Evolutionary conservation across 202 grass and related monocot genomes (phyloP).

Genomic region (Bolboschoenoplectus hybrid): DNA sequence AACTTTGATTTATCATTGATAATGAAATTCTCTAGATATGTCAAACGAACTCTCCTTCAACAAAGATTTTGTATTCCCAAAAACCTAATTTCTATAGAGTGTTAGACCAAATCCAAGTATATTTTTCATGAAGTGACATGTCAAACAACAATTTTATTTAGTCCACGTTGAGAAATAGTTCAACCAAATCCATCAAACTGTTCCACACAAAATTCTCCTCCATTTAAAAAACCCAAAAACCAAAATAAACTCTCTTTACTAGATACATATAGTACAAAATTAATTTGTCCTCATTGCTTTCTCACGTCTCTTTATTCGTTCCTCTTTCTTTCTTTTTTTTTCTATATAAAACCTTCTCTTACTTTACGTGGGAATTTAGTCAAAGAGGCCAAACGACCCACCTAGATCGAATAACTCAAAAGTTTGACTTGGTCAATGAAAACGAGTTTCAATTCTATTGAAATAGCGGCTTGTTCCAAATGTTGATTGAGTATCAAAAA

Average conservation of each 20-base stretch:
- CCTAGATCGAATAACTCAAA: background rate
- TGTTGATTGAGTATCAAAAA: too few relatives aligned
- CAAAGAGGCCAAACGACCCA: constrained; percentile 4
- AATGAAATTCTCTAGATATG: too few relatives aligned
- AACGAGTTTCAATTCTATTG: background rate
- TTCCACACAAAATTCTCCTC: background rate
- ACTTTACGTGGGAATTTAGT: background rate
- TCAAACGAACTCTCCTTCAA: too few relatives aligned
- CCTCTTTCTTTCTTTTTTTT: too few relatives aligned
- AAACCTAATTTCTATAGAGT: too few relatives aligned
- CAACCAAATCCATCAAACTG: background rate
- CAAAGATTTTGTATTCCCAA: too few relatives aligned
- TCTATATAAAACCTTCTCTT: background rate
- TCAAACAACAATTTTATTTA: too few relatives aligned
- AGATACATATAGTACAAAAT: constrained; percentile 1
- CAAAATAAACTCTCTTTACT: background rate
- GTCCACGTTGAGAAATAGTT: background rate
- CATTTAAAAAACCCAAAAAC: background rate
- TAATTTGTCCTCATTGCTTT: constrained; percentile 22
- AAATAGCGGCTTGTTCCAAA: background rate
- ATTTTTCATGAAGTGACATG: too few relatives aligned
- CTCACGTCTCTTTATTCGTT: background rate
- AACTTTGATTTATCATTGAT: too few relatives aligned
- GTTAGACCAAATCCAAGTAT: too few relatives aligned
- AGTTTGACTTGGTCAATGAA: constrained; percentile 16